Conservation (phyloP, 2,329 filamentous ascomycete species). For the Trichoderma semiorbis region DNA sequence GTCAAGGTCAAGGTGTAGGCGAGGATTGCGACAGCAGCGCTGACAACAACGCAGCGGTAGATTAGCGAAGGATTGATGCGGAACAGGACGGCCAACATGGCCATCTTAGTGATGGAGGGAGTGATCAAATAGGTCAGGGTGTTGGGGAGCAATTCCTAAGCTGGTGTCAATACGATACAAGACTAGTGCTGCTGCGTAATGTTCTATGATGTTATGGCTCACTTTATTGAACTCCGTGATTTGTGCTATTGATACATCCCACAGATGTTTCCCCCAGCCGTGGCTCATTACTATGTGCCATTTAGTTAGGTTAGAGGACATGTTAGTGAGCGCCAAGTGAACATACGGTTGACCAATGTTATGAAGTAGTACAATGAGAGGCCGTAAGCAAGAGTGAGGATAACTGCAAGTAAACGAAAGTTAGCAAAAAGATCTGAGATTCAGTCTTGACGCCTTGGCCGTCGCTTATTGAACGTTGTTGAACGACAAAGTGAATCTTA, state of each 20-base stretch:
- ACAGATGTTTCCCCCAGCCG: neutral
- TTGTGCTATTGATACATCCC: neutral
- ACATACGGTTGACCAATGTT: neutral
- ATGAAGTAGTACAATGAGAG: neutral
- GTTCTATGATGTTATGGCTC: neutral
- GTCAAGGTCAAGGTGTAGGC: neutral
- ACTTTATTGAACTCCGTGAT: neutral
- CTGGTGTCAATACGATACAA: neutral
- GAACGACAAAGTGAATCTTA: neutral
- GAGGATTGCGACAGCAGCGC: neutral
- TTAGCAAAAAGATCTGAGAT: neutral
- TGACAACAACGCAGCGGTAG: neutral
- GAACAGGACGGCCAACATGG: neutral
- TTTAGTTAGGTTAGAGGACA: neutral
- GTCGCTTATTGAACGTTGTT: neutral
- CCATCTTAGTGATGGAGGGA: neutral
- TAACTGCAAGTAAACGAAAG: neutral
- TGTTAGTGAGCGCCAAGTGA: neutral
- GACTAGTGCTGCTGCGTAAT: neutral
- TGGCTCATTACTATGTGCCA: neutral
- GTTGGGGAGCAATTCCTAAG: neutral
- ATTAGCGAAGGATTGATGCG: neutral
- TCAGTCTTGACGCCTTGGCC: neutral
- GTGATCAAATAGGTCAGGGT: neutral
- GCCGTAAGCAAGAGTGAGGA: neutral